Conservation (phyloP, 2,329 filamentous ascomycete genomes). For the Clarireedia paspali region DNA sequence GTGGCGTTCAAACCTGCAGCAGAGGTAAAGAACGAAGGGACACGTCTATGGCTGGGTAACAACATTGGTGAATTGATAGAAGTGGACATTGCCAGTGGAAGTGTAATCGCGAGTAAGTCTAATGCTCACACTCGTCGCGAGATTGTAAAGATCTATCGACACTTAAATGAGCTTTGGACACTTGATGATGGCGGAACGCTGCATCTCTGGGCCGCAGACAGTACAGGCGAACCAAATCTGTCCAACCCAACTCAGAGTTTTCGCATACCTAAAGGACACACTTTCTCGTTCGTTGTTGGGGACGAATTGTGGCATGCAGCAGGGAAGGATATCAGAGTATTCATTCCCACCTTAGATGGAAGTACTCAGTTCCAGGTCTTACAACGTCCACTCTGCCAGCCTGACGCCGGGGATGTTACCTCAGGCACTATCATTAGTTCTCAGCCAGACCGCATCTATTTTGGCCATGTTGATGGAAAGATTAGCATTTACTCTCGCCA, state of each 20-base stretch:
- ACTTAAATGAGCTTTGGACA: constrained; percentile 88
- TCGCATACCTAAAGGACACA: constrained; percentile 72
- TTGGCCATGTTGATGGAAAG: constrained; percentile 90
- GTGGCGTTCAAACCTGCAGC: constrained; percentile 78
- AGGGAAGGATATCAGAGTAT: constrained; percentile 82
- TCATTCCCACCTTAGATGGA: constrained; percentile 62
- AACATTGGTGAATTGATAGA: constrained; percentile 84
- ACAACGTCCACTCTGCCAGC: constrained; percentile 59
- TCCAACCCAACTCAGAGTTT: constrained; percentile 65
- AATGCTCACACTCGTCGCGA: constrained; percentile 72
- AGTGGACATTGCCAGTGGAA: constrained; percentile 70
- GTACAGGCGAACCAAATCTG: constrained; percentile 64
- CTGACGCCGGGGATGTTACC: constrained; percentile 77
- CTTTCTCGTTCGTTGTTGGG: constrained; percentile 81
- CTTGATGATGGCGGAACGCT: constrained; percentile 83
- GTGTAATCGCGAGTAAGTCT: constrained; percentile 58
- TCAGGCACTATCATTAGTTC: constrained; percentile 70
- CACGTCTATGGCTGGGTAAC: constrained; percentile 81
- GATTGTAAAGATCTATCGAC: constrained; percentile 76
- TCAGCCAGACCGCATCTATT: constrained; percentile 72
- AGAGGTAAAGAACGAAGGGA: constrained; percentile 72
- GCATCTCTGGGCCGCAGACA: constrained; percentile 77
- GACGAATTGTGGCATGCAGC: constrained; percentile 81
- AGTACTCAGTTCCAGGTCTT: constrained; percentile 68
- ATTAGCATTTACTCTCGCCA: constrained; percentile 79